Percentiles rank a stretch among this genome's conserved stretches.
Evolutionary conservation across 768 basidiomycete genomes (phyloP).

Genomic region (Termitomyces sp.): DNA sequence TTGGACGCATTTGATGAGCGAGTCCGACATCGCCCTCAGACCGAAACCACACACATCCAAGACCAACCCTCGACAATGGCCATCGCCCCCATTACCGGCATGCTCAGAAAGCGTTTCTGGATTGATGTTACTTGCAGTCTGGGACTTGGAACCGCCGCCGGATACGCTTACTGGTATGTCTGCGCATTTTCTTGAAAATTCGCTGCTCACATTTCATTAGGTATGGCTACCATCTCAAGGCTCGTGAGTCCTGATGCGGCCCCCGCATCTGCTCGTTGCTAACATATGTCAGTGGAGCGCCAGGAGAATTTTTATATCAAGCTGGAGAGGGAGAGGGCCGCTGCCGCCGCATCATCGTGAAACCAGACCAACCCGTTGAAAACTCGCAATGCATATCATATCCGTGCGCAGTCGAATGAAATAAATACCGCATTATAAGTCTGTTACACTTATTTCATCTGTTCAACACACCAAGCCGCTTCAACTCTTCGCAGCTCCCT

Average conservation of each 20-base stretch:
- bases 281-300: constrained; percentile 51
- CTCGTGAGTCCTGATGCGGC: constrained; percentile 43
- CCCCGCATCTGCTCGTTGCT: not conserved
- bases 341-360: constrained; percentile 17
- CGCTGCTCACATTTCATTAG: constrained; percentile 34
- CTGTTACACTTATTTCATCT: constrained; percentile 19
- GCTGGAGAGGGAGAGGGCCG: constrained; percentile 59
- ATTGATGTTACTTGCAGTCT: constrained; percentile 72
- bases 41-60: constrained; percentile 18
- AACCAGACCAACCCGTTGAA: not conserved
- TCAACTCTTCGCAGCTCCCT: constrained; percentile 74
- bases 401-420: constrained; percentile 9
- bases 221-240: constrained; percentile 79
- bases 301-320: constrained; percentile 86
- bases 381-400: constrained; percentile 10
- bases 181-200: not conserved
- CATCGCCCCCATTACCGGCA: constrained; percentile 90
- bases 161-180: constrained; percentile 81
- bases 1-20: constrained; percentile 13
- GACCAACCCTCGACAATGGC: constrained; percentile 44
- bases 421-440: constrained; percentile 17
- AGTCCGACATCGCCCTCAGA: constrained; percentile 34
- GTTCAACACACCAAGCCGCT: constrained; percentile 47
- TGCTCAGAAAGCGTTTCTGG: constrained; percentile 89
- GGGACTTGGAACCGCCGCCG: constrained; percentile 70